Evolutionary conservation across 1,139 yeast species (phyloP), one percentile per base, ranked within the genome.

Genomic region (Blastobotrys apis): DNA sequence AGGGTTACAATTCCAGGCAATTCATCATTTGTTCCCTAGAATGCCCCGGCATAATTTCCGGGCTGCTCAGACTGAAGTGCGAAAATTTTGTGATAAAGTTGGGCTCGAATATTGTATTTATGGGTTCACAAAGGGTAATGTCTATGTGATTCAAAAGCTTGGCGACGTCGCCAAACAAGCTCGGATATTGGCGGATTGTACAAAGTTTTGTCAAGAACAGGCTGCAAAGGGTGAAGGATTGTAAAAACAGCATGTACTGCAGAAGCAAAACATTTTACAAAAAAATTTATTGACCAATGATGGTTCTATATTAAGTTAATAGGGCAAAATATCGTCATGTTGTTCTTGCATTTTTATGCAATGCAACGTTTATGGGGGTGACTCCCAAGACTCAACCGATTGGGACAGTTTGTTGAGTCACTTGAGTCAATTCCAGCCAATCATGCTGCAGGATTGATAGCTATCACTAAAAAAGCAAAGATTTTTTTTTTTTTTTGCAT

Each of bases 1-100:
- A 5, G 97, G 97, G 0, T 74, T 87, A 42, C 97, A 87, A 63
- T 87, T 86, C 67, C 97, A 87, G 62, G 94, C 88, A 1, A 78
- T 87, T 42, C 97, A 87, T 62, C 97, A 87, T 62, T 69, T 87
- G 53, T 87, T 87, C 64, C 97, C 97, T 15, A 72, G 97, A 46
- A 64, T 87, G 59, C 97, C 97, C 15, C 74, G 95, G 48, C 96
- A 87, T 65, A 86, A 87, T 58, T 75, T 87, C 55, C 73, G 97
- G 52, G 68, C 70, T 31, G 87, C 80, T 0, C 96, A 88, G 59
- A 78, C 82, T 0, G 69, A 70, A 44, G 92, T 88, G 27, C 71
- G 82, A 45, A 76, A 79, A 32, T 87, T 86, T 57, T 86, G 95
- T 64, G 68, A 78, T 39, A 77, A 77, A 23, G 84, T 83, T n/a